Percentiles rank a stretch among this genome's conserved stretches.
Conservation (phyloP, 2,329 filamentous ascomycete genomes). For the Trichoderma endophyticum region DNA sequence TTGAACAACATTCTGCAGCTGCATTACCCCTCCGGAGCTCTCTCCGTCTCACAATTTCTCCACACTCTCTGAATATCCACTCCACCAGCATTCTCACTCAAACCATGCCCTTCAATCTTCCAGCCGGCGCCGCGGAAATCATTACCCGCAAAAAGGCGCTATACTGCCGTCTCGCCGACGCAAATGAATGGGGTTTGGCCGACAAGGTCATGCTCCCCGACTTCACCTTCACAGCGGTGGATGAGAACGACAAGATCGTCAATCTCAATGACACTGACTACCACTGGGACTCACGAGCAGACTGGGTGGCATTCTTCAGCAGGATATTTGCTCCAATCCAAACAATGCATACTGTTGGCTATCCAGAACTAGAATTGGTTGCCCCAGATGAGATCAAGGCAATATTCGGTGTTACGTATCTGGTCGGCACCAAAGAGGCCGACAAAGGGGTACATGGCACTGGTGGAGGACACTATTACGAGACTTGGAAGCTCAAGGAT, state of each 20-base stretch:
- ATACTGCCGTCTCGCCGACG: neutral
- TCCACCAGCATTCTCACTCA: neutral
- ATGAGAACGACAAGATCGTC: neutral
- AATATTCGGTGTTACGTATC: neutral
- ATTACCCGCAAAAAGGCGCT: neutral
- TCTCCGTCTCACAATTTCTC: neutral
- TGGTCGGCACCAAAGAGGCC: neutral
- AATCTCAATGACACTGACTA: neutral
- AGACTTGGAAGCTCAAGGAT: conserved; percentile 8
- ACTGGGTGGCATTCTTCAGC: neutral
- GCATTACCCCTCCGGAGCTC: too few relatives aligned
- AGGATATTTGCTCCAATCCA: neutral
- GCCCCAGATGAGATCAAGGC: neutral
- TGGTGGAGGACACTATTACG: neutral
- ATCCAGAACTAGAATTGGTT: neutral
- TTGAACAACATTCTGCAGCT: too few relatives aligned
- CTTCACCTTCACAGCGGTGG: neutral
- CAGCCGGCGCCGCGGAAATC: neutral
- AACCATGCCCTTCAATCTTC: neutral
- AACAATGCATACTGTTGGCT: neutral
- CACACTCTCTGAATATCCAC: neutral
- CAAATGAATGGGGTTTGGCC: neutral
- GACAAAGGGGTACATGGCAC: neutral
- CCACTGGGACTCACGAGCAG: neutral
- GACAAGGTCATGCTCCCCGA: neutral